Percentiles rank a stretch among this genome's conserved stretches.
Conservation (phyloP, 495 filamentous ascomycete genomes). For the Trichoderma virens region DNA sequence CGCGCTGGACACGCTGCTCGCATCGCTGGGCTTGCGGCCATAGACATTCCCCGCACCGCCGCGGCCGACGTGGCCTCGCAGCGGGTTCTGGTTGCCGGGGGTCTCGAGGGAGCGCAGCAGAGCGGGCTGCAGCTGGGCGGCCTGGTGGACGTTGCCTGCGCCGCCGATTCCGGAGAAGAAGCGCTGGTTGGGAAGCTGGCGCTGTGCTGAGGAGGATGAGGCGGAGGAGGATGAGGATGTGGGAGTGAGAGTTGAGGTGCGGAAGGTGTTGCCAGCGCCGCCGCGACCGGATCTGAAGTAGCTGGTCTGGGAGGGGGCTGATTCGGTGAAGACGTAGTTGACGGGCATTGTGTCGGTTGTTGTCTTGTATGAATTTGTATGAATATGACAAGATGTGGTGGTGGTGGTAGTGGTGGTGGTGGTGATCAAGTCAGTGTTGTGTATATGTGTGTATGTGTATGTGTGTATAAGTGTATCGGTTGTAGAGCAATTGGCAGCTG, state of each 20-base stretch:
- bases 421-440: too few relatives aligned
- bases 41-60: constrained; percentile 82
- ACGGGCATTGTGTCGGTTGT: constrained; percentile 27
- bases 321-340: constrained; percentile 65
- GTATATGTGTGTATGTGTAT: background rate
- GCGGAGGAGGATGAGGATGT: constrained; percentile 16
- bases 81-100: constrained; percentile 31
- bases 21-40: constrained; percentile 13
- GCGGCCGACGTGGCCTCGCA: constrained; percentile 64
- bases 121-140: constrained; percentile 62
- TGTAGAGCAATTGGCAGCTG: too few relatives aligned
- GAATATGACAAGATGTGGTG: too few relatives aligned
- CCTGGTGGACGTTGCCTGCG: constrained; percentile 74
- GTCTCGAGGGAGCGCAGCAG: constrained; percentile 64
- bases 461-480: too few relatives aligned
- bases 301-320: constrained; percentile 61
- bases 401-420: too few relatives aligned
- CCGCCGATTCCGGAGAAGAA: constrained; percentile 83
- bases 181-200: constrained; percentile 44
- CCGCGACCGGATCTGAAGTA: constrained; percentile 77
- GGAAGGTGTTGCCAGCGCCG: constrained; percentile 80
- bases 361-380: background rate
- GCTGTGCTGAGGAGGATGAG: constrained; percentile 21
- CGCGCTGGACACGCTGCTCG: constrained; percentile 15
- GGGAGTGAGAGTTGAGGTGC: constrained; percentile 51